These are phyloP conservation scores for Scedosporium apiospermum DNA, from an alignment of 2,329 filamentous ascomycete species.

Conservation along the genomic window DNA sequence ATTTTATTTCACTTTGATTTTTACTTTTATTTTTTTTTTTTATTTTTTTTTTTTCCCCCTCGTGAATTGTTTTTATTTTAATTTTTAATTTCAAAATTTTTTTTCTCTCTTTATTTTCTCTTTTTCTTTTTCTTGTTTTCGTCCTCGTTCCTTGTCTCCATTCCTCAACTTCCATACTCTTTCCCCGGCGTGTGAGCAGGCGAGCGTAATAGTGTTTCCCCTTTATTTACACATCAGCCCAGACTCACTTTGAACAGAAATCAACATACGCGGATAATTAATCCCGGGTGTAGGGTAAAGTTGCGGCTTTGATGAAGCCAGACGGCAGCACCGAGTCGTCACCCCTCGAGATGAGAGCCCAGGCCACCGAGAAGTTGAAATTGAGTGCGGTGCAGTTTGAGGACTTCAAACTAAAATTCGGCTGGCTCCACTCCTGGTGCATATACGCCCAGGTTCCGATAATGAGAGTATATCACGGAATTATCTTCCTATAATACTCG, in stretches of 20 bases:
- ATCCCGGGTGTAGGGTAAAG: neutral
- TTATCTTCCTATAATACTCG: neutral
- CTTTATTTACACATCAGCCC: neutral
- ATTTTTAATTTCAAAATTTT: too few species aligned
- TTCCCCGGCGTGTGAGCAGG: neutral
- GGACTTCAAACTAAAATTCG: neutral
- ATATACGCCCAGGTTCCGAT: neutral
- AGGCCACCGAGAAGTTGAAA: neutral
- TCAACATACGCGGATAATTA: neutral
- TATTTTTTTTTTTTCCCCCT: too few species aligned
- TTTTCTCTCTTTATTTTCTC: neutral
- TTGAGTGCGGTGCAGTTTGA: neutral
- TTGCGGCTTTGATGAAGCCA: neutral
- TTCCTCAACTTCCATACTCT: neutral
- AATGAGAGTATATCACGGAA: neutral
- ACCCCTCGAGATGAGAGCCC: neutral
- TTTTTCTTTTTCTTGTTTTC: neutral
- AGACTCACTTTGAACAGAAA: neutral
- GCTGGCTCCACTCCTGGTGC: neutral
- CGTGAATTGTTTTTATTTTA: too few species aligned
- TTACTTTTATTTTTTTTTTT: neutral
- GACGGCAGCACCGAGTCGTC: neutral
- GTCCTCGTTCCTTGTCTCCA: neutral
- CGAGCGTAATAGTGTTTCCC: neutral
- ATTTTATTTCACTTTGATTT: neutral